Evolutionary conservation across 768 basidiomycete genomes (phyloP).

Genomic region (Cantharellus anzutake): DNA sequence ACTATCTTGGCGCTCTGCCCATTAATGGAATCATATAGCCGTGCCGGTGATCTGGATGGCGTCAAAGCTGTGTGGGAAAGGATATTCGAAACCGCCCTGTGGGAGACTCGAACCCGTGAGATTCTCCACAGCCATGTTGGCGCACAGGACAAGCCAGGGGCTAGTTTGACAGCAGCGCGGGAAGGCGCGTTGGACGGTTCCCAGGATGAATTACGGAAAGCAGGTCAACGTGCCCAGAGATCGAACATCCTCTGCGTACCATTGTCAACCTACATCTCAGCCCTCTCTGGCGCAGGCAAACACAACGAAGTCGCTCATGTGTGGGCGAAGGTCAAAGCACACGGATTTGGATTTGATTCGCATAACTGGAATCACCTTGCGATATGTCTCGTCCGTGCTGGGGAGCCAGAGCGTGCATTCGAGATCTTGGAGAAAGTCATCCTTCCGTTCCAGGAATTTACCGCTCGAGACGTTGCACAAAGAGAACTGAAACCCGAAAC

Average conservation of each 20-base stretch:
- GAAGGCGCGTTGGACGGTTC: too few relatives aligned
- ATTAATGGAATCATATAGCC: constrained; percentile 56
- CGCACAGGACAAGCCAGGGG: too few relatives aligned
- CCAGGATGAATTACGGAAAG: too few relatives aligned
- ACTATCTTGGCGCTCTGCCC: constrained; percentile 40
- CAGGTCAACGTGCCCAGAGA: constrained; percentile 12
- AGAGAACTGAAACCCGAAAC: constrained; percentile 20
- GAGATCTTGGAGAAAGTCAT: constrained; percentile 63
- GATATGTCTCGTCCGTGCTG: constrained; percentile 57
- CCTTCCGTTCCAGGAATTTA: constrained; percentile 31
- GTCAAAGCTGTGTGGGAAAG: constrained; percentile 49
- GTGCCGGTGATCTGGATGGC: constrained; percentile 31
- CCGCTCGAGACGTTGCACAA: constrained; percentile 9
- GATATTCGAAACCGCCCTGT: constrained; percentile 39
- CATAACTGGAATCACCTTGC: constrained; percentile 85
- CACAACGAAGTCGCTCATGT: constrained; percentile 40
- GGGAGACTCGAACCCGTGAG: constrained; percentile 6
- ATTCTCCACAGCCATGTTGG: background rate
- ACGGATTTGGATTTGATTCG: constrained; percentile 63
- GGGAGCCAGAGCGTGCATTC: constrained; percentile 68
- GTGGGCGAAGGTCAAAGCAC: constrained; percentile 44
- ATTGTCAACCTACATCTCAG: constrained; percentile 65
- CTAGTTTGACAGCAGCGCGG: too few relatives aligned
- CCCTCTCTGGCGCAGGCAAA: constrained; percentile 40
- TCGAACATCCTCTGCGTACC: constrained; percentile 54